These are phyloP conservation scores for Parafenestella ontariensis DNA, from an alignment of 2,329 filamentous ascomycete species.

Conservation along the genomic window DNA sequence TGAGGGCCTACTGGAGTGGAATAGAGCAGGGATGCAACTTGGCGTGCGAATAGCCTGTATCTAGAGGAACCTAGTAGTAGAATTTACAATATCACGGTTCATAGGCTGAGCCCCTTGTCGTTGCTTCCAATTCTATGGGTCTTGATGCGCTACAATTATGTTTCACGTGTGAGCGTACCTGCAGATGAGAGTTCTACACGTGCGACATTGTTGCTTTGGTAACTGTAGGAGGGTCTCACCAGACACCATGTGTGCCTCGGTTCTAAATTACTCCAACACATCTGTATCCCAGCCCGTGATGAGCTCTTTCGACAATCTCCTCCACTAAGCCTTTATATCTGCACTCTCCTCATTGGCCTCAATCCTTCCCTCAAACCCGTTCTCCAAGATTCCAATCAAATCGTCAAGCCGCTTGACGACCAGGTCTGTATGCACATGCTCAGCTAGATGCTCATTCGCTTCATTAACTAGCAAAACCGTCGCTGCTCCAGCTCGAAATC, in stretches of 20 bases:
- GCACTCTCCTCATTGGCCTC: constrained; percentile 35
- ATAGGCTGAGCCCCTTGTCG: background rate
- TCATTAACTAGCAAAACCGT: constrained; percentile 89
- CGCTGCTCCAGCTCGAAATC: constrained; percentile 80
- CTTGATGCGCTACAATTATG: background rate
- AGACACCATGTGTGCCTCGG: background rate
- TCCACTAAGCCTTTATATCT: constrained; percentile 31
- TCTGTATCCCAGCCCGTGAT: background rate
- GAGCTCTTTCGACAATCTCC: constrained; percentile 11
- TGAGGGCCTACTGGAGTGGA: too few relatives aligned
- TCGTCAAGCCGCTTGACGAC: constrained; percentile 75
- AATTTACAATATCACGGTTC: too few relatives aligned
- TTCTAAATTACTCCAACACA: background rate
- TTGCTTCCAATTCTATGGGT: background rate
- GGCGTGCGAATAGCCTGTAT: too few relatives aligned
- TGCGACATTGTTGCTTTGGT: constrained; percentile 10
- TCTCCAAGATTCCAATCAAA: constrained; percentile 75
- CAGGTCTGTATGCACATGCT: constrained; percentile 79
- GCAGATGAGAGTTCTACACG: background rate
- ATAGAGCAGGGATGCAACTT: background rate
- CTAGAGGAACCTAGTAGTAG: too few relatives aligned
- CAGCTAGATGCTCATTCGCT: constrained; percentile 73
- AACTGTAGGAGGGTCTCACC: constrained; percentile 2
- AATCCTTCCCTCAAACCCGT: constrained; percentile 69
- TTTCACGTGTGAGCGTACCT: constrained; percentile 3